Evolutionary conservation across 2,329 filamentous ascomycete species (phyloP), one percentile per base, ranked within the genome.

Genomic region (Epichloe uncinata): DNA sequence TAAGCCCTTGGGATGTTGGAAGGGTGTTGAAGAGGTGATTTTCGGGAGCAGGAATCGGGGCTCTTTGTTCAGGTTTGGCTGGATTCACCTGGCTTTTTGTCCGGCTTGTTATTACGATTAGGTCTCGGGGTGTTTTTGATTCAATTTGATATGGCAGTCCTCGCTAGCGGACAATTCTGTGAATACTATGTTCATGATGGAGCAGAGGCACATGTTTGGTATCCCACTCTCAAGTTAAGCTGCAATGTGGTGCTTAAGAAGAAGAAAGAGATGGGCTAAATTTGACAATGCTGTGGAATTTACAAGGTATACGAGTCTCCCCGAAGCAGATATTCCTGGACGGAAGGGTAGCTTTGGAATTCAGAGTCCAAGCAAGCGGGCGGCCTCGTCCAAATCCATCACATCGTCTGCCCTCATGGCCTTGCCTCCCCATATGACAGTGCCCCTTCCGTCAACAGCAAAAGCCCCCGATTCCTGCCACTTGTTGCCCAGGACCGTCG

Each of bases 401-500:
- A 73, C 59, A 58, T 77, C 74, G 54, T 77, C 74, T 2, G 69
- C 69, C 50, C 69, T 65, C 42, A 62, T 49, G 3, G 72, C 71
- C 58, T 75, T 75, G 4, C 68, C 68, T 3, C 70, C 73, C 71
- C 70, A 78, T 8, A 75, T 64, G 2, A 78, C 69, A 7, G 67
- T 71, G 8, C 73, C 73, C 13, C 68, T 65, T 1, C 69, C 69
- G 52, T 78, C 72, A 3, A 77, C 62, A 4, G 73, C 72, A 60
- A 75, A 78, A 2, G 72, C 68, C 0, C 74, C 73, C 2, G 72
- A 68, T 58, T 75, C 71, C 60, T 77, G 75, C 74, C 75, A 78
- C 63, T 77, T 77, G 56, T 75, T 78, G 2, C 74, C 72, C 67
- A 76, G 69, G 5, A 69, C 66, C 37, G 68, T 74, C 26, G 63